A percentile compares a stretch with the other conserved stretches of the same genome.
Evolutionary conservation across 1,139 yeast species (phyloP).

Genomic region (Suzukiozyma palmioleophila): DNA sequence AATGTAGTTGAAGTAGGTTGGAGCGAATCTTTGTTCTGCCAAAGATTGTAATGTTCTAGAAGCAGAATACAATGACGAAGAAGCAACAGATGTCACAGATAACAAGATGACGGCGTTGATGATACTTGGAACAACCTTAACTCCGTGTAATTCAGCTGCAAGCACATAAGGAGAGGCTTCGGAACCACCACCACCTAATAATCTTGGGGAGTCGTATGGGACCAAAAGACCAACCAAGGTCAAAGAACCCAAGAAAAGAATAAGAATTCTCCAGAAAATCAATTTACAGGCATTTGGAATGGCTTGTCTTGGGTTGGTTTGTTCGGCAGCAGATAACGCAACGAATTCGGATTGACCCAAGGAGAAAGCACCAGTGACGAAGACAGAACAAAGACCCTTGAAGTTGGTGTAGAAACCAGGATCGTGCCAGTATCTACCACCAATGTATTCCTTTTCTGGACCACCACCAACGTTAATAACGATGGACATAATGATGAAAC

Average conservation of each 20-base stretch:
- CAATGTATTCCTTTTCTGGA: constrained; percentile 32
- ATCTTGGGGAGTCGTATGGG: constrained; percentile 33
- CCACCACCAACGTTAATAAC: constrained; percentile 40
- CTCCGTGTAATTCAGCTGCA: constrained; percentile 40
- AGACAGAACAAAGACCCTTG: constrained; percentile 38
- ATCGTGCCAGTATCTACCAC: constrained; percentile 45
- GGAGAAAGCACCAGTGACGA: constrained; percentile 36
- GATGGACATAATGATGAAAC: constrained; percentile 38
- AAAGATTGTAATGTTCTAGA: constrained; percentile 42
- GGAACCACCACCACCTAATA: constrained; percentile 38
- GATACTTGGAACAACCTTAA: constrained; percentile 35
- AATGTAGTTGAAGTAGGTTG: constrained; percentile 36
- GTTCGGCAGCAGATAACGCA: constrained; percentile 40
- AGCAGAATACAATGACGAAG: constrained; percentile 41
- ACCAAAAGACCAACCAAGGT: constrained; percentile 40
- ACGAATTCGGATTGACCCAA: constrained; percentile 41
- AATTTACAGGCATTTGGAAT: constrained; percentile 41
- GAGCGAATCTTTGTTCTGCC: constrained; percentile 42
- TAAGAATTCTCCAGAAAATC: constrained; percentile 33
- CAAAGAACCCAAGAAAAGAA: constrained; percentile 40
- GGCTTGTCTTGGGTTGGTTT: constrained; percentile 35
- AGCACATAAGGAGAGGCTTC: constrained; percentile 44
- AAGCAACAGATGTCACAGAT: constrained; percentile 44
- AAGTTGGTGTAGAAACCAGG: constrained; percentile 37
- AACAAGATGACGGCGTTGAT: constrained; percentile 41